phyloP scores from a whole-genome alignment of 208 protist species.

The Perkinsela sp. region DNA sequence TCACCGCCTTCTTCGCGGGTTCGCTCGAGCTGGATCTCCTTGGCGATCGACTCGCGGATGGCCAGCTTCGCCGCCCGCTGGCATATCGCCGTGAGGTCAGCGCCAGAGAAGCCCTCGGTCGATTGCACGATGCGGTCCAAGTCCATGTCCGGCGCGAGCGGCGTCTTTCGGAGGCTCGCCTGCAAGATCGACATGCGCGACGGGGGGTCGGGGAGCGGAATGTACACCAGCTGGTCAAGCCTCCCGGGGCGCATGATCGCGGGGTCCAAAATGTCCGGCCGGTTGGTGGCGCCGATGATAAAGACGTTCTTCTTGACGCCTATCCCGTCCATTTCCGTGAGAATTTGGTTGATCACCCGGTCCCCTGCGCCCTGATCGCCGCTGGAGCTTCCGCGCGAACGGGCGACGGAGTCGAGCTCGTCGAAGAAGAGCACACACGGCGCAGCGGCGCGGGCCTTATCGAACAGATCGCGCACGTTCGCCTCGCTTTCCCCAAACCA shows the following conservation, averaged over 20 bases:
- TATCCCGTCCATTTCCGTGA: conserved; percentile 99
- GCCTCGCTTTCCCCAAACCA: conserved; percentile 99
- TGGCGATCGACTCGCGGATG: conserved; percentile 61
- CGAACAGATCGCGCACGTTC: conserved; percentile 99
- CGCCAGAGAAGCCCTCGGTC: conserved; percentile 95
- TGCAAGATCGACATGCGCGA: conserved; percentile 86
- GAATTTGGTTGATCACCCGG: conserved; percentile 99
- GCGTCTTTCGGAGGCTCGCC: conserved; percentile 86
- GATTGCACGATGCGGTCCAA: conserved; percentile 74
- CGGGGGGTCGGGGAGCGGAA: conserved; percentile 92
- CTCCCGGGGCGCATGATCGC: conserved; percentile 93
- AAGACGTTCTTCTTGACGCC: conserved; percentile 98
- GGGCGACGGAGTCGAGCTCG: conserved; percentile 98
- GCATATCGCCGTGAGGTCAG: conserved; percentile 79
- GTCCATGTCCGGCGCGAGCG: conserved; percentile 79
- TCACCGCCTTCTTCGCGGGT: conserved; percentile 16
- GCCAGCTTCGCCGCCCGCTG: conserved; percentile 70
- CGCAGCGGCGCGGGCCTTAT: conserved; percentile 93
- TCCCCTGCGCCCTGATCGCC: conserved; percentile 92
- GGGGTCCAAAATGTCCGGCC: conserved; percentile 98
- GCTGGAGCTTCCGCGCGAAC: conserved; percentile 63
- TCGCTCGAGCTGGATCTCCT: conserved; percentile 46
- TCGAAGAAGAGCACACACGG: conserved; percentile 99
- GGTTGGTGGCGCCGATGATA: conserved; percentile 99
- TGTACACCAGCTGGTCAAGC: conserved; percentile 90